These are phyloP conservation scores for Neonectria coccinea DNA, from an alignment of 2,329 filamentous ascomycete genomes.

Conservation along the genomic window DNA sequence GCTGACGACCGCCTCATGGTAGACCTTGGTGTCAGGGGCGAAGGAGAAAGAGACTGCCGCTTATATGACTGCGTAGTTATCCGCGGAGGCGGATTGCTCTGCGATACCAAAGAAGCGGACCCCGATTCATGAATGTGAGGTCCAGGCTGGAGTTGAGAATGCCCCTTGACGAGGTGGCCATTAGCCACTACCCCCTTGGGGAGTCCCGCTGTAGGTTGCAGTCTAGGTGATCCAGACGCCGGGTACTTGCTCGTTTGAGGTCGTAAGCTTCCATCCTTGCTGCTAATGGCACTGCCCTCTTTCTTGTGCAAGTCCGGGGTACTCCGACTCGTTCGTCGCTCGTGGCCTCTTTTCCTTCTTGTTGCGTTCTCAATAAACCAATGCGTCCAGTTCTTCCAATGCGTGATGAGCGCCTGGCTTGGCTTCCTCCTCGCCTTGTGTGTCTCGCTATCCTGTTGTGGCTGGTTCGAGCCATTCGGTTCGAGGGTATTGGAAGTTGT, in stretches of 20 bases:
- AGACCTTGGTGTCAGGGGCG: slow-evolving; percentile 87
- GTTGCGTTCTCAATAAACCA: slow-evolving; percentile 72
- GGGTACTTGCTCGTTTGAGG: slow-evolving; percentile 72
- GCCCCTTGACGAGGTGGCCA: slow-evolving; percentile 55
- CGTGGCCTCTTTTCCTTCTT: slow-evolving; percentile 61
- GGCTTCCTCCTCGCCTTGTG: slow-evolving; percentile 68
- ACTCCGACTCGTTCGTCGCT: slow-evolving; percentile 66
- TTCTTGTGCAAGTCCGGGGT: slow-evolving; percentile 69
- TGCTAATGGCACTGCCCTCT: slow-evolving; percentile 57
- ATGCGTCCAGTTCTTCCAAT: slow-evolving; percentile 74
- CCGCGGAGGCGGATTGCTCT: slow-evolving; percentile 47
- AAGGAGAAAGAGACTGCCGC: slow-evolving; percentile 85
- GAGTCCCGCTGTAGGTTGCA: slow-evolving; percentile 57
- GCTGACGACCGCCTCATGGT: slow-evolving; percentile 85
- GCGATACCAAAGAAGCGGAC: slow-evolving; percentile 44
- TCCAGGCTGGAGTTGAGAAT: slow-evolving; percentile 31
- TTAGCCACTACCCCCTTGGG: slow-evolving; percentile 65
- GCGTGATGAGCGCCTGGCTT: slow-evolving; percentile 68
- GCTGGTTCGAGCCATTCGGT: slow-evolving; percentile 46
- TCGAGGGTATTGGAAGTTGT: slow-evolving; percentile 69
- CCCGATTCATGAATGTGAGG: slow-evolving; percentile 37
- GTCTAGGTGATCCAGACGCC: slow-evolving; percentile 50
- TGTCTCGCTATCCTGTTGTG: slow-evolving; percentile 46
- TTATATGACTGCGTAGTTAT: slow-evolving; percentile 63
- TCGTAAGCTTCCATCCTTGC: slow-evolving; percentile 66